Base-by-base conservation (phyloP, 805 yeast genomes). In the Sungouiella blattae region DNA sequence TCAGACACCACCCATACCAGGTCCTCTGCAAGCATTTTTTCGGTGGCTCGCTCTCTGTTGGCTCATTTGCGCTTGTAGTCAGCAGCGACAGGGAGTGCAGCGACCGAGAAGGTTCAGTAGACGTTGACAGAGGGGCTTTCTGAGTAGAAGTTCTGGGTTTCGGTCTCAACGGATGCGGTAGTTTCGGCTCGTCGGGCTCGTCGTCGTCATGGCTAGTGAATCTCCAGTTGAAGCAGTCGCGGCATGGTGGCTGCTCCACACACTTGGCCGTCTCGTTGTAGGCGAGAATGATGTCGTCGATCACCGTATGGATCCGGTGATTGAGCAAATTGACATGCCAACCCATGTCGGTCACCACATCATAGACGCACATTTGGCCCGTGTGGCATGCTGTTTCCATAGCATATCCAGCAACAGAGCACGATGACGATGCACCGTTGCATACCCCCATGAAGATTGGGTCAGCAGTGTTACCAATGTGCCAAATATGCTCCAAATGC, bases 371-470 rank as follows among this genome's bases (percentile, higher is more conserved):
- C 35, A 78, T 77, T 55, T 73, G 74, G 0, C 98, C 98, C 0
- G 95, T 75, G 57, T 93, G 98, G 56, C 98, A 93, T 30, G 81
- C 82, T 0, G 96, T 82, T 53, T 93, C 98, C 96, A 93, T 82
- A 8, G 98, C 98, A 58, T 87, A 93, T 0, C 98, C 98, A 1
- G 86, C 96, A 6, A 87, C 71, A 40, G 91, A 80, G 59, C 98
- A 93, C 1, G 89, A 62, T 0, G 94, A 82, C 4, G 91, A 78
- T 1, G 93, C 94, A 7, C 98, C 98, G 52, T 85, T 88, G 57
- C 98, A 93, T 6, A 87, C 89, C 0, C 98, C 98, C 91, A 89
- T 83, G 52, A 72, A 93, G 2, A 93, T 86, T 1, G 98, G 98
- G 57, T 93, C 98, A 0, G 96, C 98, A 2, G 93, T 93, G 57